Base-by-base conservation (phyloP, 2,329 filamentous ascomycete species). In the Fusarium sulawesiense region DNA sequence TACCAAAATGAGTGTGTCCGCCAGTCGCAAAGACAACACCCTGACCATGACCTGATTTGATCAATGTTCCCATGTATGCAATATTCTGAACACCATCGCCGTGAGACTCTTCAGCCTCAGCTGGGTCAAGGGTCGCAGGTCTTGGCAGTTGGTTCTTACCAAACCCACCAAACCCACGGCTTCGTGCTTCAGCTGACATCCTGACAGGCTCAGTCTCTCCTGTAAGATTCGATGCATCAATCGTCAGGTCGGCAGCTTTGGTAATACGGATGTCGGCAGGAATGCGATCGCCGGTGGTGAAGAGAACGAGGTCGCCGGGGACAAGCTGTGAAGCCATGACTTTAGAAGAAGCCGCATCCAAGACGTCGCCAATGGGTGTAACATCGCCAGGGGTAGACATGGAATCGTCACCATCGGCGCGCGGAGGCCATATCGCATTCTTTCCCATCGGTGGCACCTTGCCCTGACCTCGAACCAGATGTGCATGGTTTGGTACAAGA, bases 11-110 rank as follows among this genome's bases (percentile, higher is more conserved):
- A 0, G 97, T 99, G 63, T 93, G 89, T 32, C 92, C 92, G 58
- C 97, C 97, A 9, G 96, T 99, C 11, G 94, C 94, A 78, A 98
- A 97, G n/a, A 99, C 96, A 71, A 99, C 91, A 45, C 96, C 96
- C 79, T 97, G 94, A 0, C 96, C 96, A 76, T 99, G 92, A 13
- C 96, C 96, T 37, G 95, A 98, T 71, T 95, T 93, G 34, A 99
- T 94, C 70, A 99, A 81, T 4, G 96, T 99, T 29, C 96, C 96
- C 94, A 99, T 98, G 79, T 98, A 98, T 4, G 94, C 96, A 78
- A 99, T 94, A 76, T 99, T 98, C 75, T 92, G 92, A 73, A 91
- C 89, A 56, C 92, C 91, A 66, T 92, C 92, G 53, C 92, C 82
- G 12, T 73, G 66, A 50, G 89, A 86, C 46, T 92, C 87, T 71